Base-by-base conservation (phyloP, 1,284 basidiomycete genomes). In the Earliella scabrosa region DNA sequence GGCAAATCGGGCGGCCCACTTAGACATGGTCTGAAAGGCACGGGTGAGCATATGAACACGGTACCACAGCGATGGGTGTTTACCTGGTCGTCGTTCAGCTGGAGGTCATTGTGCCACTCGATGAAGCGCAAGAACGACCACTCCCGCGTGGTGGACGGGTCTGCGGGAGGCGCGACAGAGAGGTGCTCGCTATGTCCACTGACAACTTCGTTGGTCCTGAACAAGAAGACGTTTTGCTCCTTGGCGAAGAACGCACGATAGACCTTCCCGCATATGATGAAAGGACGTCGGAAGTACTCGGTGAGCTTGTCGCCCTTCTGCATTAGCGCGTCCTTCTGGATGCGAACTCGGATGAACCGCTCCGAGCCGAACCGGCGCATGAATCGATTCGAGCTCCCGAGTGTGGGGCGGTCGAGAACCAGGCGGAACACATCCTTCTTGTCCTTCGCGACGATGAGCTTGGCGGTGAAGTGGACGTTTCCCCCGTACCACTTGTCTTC, bases 241-340 rank as follows among this genome's bases (percentile, higher is more conserved):
- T 77, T 76, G 31, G 71, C 69, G 58, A 64, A 75, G 56, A 77
- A 78, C 0, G 76, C 70, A 1, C 76, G 71, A 51, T 72, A 80
- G 0, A 80, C 73, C 2, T 59, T 60, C 1, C 60, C 61, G 24
- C 65, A 67, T 18, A 80, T 56, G 23, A 79, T 46, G 23, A 79
- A 70, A 1, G 77, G 77, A 10, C 66, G 59, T 13, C 58, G 38
- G 44, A 77, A 71, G 38, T 70, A 74, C 0, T 62, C 43, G 10
- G 58, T 50, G 0, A 75, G 58, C 11, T 56, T 50, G 0, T 56
- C 32, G 0, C 63, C 53, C 2, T 47, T 35, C 38, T 63, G 59
- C 7, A 68, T 45, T 0, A 66, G 24, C 6, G 69, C 63, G 23
- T 60, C 58, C 13, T 64, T 52, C 1, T 68, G 61, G 7, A 78